Conservation (phyloP, 768 basidiomycete species). For the Mycena latifolia region DNA sequence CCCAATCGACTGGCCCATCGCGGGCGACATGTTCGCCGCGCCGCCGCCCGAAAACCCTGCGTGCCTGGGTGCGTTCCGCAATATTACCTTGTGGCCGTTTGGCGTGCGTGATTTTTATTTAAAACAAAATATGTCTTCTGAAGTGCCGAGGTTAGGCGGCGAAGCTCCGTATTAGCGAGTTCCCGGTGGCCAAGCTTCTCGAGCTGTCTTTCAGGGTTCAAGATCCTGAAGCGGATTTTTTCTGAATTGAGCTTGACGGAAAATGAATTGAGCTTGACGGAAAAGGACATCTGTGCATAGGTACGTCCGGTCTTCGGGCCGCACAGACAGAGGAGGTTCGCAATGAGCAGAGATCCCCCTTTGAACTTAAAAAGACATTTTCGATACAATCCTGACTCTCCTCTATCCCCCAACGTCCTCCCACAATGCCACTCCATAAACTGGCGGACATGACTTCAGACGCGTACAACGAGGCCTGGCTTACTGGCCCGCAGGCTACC, state of each 20-base stretch:
- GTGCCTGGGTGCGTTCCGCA: slow-evolving; percentile 56
- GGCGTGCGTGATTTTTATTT: too few relatives aligned
- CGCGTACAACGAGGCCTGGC: slow-evolving; percentile 65
- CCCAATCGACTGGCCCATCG: slow-evolving; percentile 58
- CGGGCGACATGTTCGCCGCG: slow-evolving; percentile 63
- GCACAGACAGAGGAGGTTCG: too few relatives aligned
- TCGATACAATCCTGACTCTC: too few relatives aligned
- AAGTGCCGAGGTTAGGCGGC: slow-evolving; percentile 43
- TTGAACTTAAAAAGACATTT: too few relatives aligned
- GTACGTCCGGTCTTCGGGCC: too few relatives aligned
- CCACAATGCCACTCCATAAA: slow-evolving; percentile 23
- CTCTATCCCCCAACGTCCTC: not conserved
- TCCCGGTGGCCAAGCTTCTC: slow-evolving; percentile 48
- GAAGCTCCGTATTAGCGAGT: slow-evolving; percentile 57
- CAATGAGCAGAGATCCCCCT: too few relatives aligned
- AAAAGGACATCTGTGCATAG: too few relatives aligned
- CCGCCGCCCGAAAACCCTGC: slow-evolving; percentile 57
- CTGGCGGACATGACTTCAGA: slow-evolving; percentile 29
- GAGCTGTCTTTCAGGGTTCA: slow-evolving; percentile 22
- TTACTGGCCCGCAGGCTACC: slow-evolving; percentile 66
- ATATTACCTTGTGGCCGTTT: slow-evolving; percentile 60
- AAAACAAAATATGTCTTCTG: too few relatives aligned
- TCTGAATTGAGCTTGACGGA: not conserved
- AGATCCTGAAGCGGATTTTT: not conserved
- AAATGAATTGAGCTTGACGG: too few relatives aligned